Evolutionary conservation across 257 asterid species (phyloP), one percentile per base, ranked within the genome.

Genomic region (Primulina tabacum): DNA sequence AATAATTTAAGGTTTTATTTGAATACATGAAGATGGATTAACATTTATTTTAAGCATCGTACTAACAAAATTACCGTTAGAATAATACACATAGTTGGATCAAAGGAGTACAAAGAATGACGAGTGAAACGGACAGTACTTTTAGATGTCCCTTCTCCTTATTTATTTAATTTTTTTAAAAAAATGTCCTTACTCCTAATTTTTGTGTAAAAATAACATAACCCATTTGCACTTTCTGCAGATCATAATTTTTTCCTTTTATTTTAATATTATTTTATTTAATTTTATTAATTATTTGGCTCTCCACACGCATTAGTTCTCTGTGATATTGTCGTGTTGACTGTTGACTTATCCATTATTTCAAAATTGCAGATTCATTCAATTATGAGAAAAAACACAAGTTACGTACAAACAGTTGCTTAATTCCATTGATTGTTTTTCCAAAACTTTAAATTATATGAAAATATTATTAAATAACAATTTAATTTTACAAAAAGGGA

Each of bases 311-410:
- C 83, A 83, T 79, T 86, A 80, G 86, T 50, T 50, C 5, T 50
- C 88, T 78, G 79, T 74, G 69, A 21, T 69, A 63, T 74, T 83
- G 88, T 83, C 85, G 68, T 84, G 73, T 73, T 84, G 79, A 78
- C 85, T 70, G 73, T 73, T 84, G 79, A 78, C 85, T 70, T 50
- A 50, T 16, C 2, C 8, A 50, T 50, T 50, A 50, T 50, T 50
- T 50, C 20, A 14, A 34, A 50, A 43, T 14, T 12, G 6, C 7
- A 43, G n/a, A 43, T 11, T 43, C 53, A 43, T 11, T 43, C n/a
- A 43, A 43, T 43, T 12, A 3, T 43, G 53, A 10, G 53, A 50
- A n/a, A n/a, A n/a, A 16, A 50, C 16, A 16, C 8, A 16, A 47
- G 18, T 47, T 28, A 2, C n/a, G 55, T 47, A 14, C 18, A 47